Evolutionary conservation across 2,329 filamentous ascomycete species (phyloP), one percentile per base, ranked within the genome.

Genomic region (Hirsutella minnesotensis): DNA sequence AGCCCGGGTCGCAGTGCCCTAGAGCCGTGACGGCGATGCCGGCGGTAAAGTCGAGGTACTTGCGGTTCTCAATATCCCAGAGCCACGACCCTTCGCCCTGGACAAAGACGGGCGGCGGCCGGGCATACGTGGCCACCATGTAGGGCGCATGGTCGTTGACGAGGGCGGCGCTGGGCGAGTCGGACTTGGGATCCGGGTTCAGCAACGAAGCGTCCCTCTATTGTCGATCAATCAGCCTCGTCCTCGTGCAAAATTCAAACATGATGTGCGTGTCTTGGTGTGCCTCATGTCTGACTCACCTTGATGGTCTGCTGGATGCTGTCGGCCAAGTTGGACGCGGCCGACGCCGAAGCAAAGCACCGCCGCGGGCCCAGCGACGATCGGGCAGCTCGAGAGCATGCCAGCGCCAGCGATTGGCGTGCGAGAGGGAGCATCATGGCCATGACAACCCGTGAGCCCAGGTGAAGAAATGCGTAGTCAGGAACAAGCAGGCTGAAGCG

Each of bases 71-170:
- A 31, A 90, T 67, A 60, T 98, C 92, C 78, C 81, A 96, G 48
- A 98, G 64, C 60, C 88, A 89, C 47, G 83, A 88, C 3, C 92
- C 92, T 58, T 87, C 70, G 49, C 89, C 92, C 60, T 81, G 85
- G 45, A 88, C 79, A 62, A 98, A 95, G 57, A 96, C 85, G 2
- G 88, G 87, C 37, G 84, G 75, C 39, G 92, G 90, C 21, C 92
- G 86, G 41, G 87, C 80, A 64, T 98, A 98, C 42, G 92, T 98
- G 2, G 88, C 83, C 22, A 98, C 85, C 90, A 98, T 96, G 66
- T 81, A 96, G 3, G 85, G 83, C 27, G 81, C 74, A 55, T 88
- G 80, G 47, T 86, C 77, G 51, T 78, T 73, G 50, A 95, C 77
- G 46, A 95, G 74, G 24, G 79, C 73, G 29, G 79, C 76, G 50